Percentiles rank a stretch among this genome's conserved stretches.
phyloP scores from a whole-genome alignment of 352 stramenopile species.

The Plasmopara viticola region DNA sequence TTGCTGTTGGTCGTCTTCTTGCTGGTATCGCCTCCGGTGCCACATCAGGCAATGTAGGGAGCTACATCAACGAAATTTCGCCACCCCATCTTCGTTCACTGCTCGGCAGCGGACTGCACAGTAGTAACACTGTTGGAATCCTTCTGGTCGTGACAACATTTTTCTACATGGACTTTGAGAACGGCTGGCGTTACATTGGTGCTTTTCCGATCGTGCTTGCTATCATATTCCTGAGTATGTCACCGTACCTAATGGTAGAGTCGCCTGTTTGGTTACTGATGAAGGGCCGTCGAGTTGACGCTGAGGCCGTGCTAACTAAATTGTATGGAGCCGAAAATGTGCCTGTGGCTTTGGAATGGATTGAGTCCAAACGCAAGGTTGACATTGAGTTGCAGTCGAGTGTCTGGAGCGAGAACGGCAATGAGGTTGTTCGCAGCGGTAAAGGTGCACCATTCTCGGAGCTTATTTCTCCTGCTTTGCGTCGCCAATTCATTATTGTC shows the following conservation, averaged over 20 bases:
- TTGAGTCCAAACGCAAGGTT: slow-evolving; percentile 31
- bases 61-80: slow-evolving; percentile 47
- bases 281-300: slow-evolving; percentile 27
- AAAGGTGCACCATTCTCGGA: slow-evolving; percentile 27
- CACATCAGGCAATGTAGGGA: slow-evolving; percentile 32
- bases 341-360: slow-evolving; percentile 29
- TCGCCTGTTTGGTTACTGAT: slow-evolving; percentile 43
- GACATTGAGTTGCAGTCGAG: slow-evolving; percentile 29
- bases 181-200: slow-evolving; percentile 54
- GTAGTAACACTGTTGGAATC: slow-evolving; percentile 34
- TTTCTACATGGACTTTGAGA: slow-evolving; percentile 47
- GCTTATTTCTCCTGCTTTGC: slow-evolving; percentile 20
- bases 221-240: slow-evolving; percentile 34
- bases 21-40: slow-evolving; percentile 46
- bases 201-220: slow-evolving; percentile 50
- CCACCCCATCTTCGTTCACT: slow-evolving; percentile 32
- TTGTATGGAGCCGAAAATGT: slow-evolving; percentile 39
- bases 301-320: slow-evolving; percentile 26
- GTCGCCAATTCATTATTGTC: slow-evolving; percentile 35
- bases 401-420: slow-evolving; percentile 21
- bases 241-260: slow-evolving; percentile 45
- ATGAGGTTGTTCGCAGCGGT: slow-evolving; percentile 25
- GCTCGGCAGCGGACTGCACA: slow-evolving; percentile 32
- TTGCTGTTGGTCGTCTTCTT: slow-evolving; percentile 38
- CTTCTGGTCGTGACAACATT: slow-evolving; percentile 40